phyloP scores from a whole-genome alignment of 192 early-diverging fungal species.

The Backusella circina region DNA sequence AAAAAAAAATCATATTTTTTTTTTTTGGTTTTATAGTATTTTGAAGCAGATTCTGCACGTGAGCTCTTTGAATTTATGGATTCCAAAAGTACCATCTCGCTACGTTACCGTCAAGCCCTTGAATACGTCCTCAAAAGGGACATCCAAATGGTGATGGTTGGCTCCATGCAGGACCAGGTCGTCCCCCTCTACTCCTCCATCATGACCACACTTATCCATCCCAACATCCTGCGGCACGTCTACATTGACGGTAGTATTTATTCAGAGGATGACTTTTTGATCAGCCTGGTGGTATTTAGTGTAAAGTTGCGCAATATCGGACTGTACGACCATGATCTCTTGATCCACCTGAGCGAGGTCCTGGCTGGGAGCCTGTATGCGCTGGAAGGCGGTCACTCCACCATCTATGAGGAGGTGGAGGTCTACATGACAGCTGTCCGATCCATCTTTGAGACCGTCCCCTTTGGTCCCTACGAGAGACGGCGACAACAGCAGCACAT shows the following conservation, averaged over 20 bases:
- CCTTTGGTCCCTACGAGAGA: conserved; percentile 19
- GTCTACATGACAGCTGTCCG: conserved; percentile 70
- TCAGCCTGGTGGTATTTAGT: conserved; percentile 83
- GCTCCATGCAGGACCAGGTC: conserved; percentile 93
- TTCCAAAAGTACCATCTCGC: conserved; percentile 61
- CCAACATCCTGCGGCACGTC: conserved; percentile 82
- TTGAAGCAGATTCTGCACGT: conserved; percentile 85
- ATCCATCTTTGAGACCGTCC: conserved; percentile 47
- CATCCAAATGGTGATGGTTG: conserved; percentile 71
- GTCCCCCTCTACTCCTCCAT: conserved; percentile 86
- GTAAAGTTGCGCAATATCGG: conserved; percentile 85
- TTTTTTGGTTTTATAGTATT: conserved; percentile 40
- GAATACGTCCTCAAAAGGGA: conserved; percentile 61
- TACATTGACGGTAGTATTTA: conserved; percentile 91
- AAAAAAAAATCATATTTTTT: neutral
- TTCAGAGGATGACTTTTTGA: conserved; percentile 81
- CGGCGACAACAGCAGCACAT: too few relatives aligned
- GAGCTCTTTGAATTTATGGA: conserved; percentile 96
- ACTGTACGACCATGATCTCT: conserved; percentile 80
- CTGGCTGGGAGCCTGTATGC: conserved; percentile 86
- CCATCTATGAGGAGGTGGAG: conserved; percentile 86
- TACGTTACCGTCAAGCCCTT: conserved; percentile 70
- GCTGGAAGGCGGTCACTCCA: conserved; percentile 87
- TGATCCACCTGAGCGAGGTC: conserved; percentile 85
- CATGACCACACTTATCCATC: conserved; percentile 63